Evolutionary conservation across 306 rosid species (phyloP), one percentile per base, ranked within the genome.

Genomic region (Quercus suber): DNA sequence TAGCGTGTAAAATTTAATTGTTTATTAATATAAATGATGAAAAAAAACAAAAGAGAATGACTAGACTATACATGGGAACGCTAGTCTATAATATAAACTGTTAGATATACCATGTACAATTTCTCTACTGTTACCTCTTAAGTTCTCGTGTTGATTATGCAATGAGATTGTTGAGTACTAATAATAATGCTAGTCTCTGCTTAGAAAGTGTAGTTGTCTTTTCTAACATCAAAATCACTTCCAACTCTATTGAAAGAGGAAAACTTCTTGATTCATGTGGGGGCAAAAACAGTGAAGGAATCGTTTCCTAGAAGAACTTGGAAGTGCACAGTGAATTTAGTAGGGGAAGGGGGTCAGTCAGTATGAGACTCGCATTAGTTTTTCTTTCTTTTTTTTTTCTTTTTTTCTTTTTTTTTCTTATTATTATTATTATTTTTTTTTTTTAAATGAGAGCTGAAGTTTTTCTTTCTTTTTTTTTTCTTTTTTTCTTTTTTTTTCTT

Each of bases 391-490:
- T 37, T 0, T 7, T 7, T 6, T 0, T 6, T 1, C n/a, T n/a
- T 35, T 1, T 0, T 35, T 6, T 23, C 23, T 23, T 23, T 23
- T 23, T n/a, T n/a, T 23, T 23, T 23, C 23, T 23, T 23, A 23
- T 23, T 23, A 23, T 2, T 37, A 6, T 37, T 0, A 1, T 6
- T 6, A 0, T 35, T 37, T 1, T 6, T 37, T 7, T n/a, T 35
- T 37, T 7, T 37, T 7, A 7, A 37, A 7, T 37, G 3, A 37
- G 5, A 60, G 27, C 27, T 1, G 37, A n/a, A n/a, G n/a, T n/a
- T n/a, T n/a, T n/a, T 6, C 0, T 37, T 7, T 6, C 10, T 37
- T 6, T 37, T 0, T 7, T 7, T 6, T 0, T 6, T 1, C n/a
- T n/a, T 35, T 1, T 0, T 35, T 6, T 23, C 23, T 23, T 23